Percentiles rank a stretch among this genome's conserved stretches.
These are phyloP conservation scores for Didymella exigua DNA, from an alignment of 2,329 filamentous ascomycete genomes.

Conservation along the genomic window DNA sequence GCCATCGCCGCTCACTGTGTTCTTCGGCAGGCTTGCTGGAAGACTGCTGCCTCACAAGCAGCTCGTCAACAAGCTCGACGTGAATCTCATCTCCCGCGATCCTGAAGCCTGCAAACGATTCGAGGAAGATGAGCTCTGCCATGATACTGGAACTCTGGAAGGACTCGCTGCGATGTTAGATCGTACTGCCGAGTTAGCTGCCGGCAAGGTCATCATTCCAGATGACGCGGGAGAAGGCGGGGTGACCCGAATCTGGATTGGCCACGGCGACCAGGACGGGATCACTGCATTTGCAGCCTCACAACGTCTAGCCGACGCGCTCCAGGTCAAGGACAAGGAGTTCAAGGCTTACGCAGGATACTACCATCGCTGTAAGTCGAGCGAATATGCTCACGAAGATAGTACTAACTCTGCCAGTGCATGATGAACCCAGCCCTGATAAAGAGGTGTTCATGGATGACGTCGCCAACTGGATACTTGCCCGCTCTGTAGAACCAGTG, in stretches of 20 bases:
- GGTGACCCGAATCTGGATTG: conserved; percentile 71
- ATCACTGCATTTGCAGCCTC: conserved; percentile 70
- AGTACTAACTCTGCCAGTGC: conserved; percentile 38
- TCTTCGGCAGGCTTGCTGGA: conserved; percentile 69
- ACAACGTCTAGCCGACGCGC: conserved; percentile 66
- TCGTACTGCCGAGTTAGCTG: conserved; percentile 66
- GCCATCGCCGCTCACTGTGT: conserved; percentile 68
- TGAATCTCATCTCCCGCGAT: conserved; percentile 71
- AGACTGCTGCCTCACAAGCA: conserved; percentile 71
- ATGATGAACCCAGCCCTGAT: conserved; percentile 45
- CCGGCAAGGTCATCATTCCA: conserved; percentile 57
- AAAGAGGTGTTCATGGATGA: conserved; percentile 45
- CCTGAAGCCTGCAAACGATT: conserved; percentile 65
- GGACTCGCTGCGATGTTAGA: conserved; percentile 79
- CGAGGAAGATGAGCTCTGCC: conserved; percentile 71
- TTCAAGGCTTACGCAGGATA: conserved; percentile 77
- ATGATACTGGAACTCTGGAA: conserved; percentile 85
- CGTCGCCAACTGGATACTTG: conserved; percentile 45
- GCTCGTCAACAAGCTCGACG: conserved; percentile 68
- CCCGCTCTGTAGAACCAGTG: conserved; percentile 39
- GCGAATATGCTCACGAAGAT: not conserved
- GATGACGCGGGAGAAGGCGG: conserved; percentile 55
- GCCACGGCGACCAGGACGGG: conserved; percentile 77
- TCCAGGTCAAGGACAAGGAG: conserved; percentile 67
- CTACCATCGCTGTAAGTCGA: conserved; percentile 69